phyloP scores from a whole-genome alignment of 1,139 yeast species.

The Nadsonia commutata region DNA sequence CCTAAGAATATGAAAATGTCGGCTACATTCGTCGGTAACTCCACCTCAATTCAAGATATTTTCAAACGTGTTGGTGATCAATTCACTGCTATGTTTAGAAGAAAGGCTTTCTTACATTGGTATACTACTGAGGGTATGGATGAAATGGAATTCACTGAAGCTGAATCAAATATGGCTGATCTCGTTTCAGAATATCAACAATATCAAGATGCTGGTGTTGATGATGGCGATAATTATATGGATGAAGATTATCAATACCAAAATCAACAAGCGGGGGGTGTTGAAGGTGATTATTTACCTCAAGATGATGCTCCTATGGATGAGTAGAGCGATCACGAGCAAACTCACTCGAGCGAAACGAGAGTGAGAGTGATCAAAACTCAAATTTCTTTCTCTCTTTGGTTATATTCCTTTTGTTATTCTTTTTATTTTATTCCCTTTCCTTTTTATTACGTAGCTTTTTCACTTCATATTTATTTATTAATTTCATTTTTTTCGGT shows the following conservation, averaged over 20 bases:
- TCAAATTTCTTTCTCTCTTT: too few species aligned
- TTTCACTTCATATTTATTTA: background rate
- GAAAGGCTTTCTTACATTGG: conserved; percentile 34
- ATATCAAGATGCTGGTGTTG: conserved; percentile 29
- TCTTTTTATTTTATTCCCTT: background rate
- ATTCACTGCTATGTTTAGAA: conserved; percentile 30
- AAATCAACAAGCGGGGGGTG: conserved; percentile 8
- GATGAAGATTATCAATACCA: conserved; percentile 14
- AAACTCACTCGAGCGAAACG: too few species aligned
- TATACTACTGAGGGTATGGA: conserved; percentile 35
- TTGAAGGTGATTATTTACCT: conserved; percentile 7
- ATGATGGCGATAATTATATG: conserved; percentile 24
- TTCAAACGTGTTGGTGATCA: conserved; percentile 28
- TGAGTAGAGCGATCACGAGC: too few species aligned
- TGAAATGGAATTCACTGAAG: conserved; percentile 31
- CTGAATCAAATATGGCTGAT: conserved; percentile 29
- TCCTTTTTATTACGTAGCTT: background rate
- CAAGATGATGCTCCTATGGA: too few species aligned
- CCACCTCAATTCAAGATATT: conserved; percentile 31
- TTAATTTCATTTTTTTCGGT: background rate
- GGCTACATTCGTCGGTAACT: conserved; percentile 32
- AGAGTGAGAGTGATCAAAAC: too few species aligned
- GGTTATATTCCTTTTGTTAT: background rate
- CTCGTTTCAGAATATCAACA: conserved; percentile 31
- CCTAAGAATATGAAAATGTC: conserved; percentile 27